phyloP scores from a whole-genome alignment of 768 basidiomycete species.

The Rhodosporidiobolus sp. region DNA sequence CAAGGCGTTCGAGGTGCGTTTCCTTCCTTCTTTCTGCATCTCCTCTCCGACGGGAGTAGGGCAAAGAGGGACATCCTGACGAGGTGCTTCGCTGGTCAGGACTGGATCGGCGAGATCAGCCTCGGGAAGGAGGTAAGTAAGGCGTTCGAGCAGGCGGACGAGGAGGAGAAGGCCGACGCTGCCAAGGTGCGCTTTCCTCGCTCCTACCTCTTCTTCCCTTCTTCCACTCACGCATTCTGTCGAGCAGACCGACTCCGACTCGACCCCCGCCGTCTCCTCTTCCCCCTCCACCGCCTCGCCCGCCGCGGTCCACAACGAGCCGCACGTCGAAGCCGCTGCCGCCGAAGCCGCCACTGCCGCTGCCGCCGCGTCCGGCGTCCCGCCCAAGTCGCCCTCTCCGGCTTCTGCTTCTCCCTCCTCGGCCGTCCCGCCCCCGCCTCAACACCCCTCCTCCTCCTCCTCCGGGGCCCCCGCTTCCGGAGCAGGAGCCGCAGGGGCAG shows the following conservation, averaged over 20 bases:
- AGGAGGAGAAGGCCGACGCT: constrained; percentile 67
- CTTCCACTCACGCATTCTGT: background rate
- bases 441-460: constrained; percentile 16
- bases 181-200: constrained; percentile 2
- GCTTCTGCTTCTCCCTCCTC: too few species aligned
- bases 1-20: constrained; percentile 11
- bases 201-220: background rate
- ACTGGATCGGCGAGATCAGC: constrained; percentile 91
- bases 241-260: background rate
- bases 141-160: constrained; percentile 56
- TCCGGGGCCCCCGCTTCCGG: constrained; percentile 42
- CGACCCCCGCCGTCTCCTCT: background rate
- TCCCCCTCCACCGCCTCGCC: background rate
- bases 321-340: constrained; percentile 45
- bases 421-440: constrained; percentile 33
- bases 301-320: constrained; percentile 9
- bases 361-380: background rate
- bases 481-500: constrained; percentile 38
- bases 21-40: too few species aligned
- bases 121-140: constrained; percentile 64
- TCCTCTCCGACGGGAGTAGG: background rate
- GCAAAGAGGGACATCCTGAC: background rate
- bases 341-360: background rate
- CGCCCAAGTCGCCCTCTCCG: too few species aligned
- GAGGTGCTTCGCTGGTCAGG: constrained; percentile 9